A percentile compares a stretch with the other conserved stretches of the same genome.
These are phyloP conservation scores for Lojkania enalia DNA, from an alignment of 2,329 filamentous ascomycete genomes.

Conservation along the genomic window DNA sequence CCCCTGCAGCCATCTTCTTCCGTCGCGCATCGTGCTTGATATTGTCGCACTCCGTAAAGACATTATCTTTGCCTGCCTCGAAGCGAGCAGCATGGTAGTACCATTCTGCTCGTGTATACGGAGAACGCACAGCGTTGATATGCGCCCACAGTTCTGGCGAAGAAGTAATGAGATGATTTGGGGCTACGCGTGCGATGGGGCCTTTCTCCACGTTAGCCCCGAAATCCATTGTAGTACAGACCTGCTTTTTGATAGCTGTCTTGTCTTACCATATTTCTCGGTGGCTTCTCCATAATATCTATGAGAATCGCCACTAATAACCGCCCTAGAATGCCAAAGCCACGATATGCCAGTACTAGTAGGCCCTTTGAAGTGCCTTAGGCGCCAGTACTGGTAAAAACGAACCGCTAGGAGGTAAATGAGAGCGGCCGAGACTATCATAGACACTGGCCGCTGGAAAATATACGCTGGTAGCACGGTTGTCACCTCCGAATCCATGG, in stretches of 20 bases:
- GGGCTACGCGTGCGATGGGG: constrained; percentile 51
- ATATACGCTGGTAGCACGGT: constrained; percentile 13
- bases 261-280: constrained; percentile 35
- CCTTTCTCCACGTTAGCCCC: constrained; percentile 30
- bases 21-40: constrained; percentile 48
- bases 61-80: constrained; percentile 58
- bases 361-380: constrained; percentile 39
- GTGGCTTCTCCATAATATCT: constrained; percentile 33
- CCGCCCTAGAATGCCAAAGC: constrained; percentile 37
- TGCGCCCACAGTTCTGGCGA: constrained; percentile 53
- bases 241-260: neutral
- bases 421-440: constrained; percentile 14
- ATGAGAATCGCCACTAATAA: constrained; percentile 29
- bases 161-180: constrained; percentile 55
- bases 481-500: constrained; percentile 15
- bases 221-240: neutral
- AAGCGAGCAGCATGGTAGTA: constrained; percentile 52
- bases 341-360: constrained; percentile 33
- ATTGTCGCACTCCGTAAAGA: constrained; percentile 57
- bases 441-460: constrained; percentile 15
- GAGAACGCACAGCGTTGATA: constrained; percentile 46
- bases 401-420: constrained; percentile 24
- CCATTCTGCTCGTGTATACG: constrained; percentile 46
- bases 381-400: constrained; percentile 30
- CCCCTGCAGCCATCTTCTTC: constrained; percentile 57